Base-by-base conservation (phyloP, 2,329 filamentous ascomycete genomes). In the Aspergillus ochraceoroseus region DNA sequence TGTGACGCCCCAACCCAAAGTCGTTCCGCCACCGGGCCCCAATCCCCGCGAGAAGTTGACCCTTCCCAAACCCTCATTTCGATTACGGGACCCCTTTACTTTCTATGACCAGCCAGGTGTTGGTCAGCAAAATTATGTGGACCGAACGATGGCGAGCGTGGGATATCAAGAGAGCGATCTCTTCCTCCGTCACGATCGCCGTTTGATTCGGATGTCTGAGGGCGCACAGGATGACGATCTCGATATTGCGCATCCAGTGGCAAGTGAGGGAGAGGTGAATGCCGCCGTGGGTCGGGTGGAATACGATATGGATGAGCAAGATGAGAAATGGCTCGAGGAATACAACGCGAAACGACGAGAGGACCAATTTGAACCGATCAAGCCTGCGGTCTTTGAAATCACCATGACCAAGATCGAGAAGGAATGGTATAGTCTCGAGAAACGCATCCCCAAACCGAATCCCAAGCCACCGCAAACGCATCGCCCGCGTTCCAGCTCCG, bases 241-340 rank as follows among this genome's bases (percentile, higher is more conserved):
- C 13, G 77, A 80, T 46, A 62, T 79, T 34, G 72, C 67, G 36
- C 67, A 72, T 15, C 66, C 70, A 13, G 58, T 74, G 12, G 77
- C 75, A 47, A 70, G 70, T 12, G 83, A 85, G 33, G 76, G 74
- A 6, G 82, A 85, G 31, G 60, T 68, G 4, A 71, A 75, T 38
- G 63, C 69, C 19, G 67, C 70, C 3, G 76, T 94, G 26, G 87
- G 87, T 8, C 82, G 87, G 41, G 92, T 98, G 13, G 92, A 98
- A 62, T 98, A 98, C 62, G 92, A 98, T 63, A 98, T 98, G 92
- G 92, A 98, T 59, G 92, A 98, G 66, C 92, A 98, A 59, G 92
- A 98, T 62, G 88, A 95, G 52, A 87, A 89, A 69, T 98, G 92
- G 92, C 72, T 98, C 17, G 85, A 92, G 53, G 78, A 80, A 26